Evolutionary conservation across 257 asterid genomes (phyloP).

Genomic region (Nicotiana sylvestris): DNA sequence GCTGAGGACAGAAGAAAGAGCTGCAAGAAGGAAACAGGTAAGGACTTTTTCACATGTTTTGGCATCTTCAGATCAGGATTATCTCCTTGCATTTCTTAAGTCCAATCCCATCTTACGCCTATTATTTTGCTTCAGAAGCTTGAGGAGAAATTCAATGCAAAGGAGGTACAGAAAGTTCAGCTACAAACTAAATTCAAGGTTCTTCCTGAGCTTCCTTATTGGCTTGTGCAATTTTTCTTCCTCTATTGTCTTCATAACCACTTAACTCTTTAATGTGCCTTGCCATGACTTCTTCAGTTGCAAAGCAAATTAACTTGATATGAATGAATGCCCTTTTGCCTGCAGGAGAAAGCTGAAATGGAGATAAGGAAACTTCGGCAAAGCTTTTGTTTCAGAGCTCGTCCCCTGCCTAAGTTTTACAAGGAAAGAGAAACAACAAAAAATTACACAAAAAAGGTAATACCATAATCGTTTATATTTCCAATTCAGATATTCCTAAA

Average conservation of each 20-base stretch:
- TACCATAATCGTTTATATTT: not conserved
- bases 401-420: slow-evolving; percentile 67
- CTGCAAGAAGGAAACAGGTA: slow-evolving; percentile 89
- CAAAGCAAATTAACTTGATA: not conserved
- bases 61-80: not conserved
- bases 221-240: not conserved
- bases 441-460: slow-evolving; percentile 40
- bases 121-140: slow-evolving; percentile 49
- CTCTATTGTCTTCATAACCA: not conserved
- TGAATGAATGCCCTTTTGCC: not conserved
- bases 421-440: slow-evolving; percentile 49
- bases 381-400: slow-evolving; percentile 78
- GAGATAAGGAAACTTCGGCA: slow-evolving; percentile 62
- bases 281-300: not conserved
- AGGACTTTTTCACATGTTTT: not conserved
- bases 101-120: not conserved
- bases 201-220: not conserved
- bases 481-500: not conserved
- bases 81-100: not conserved
- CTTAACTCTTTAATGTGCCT: not conserved
- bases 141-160: slow-evolving; percentile 72
- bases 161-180: slow-evolving; percentile 52
- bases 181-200: slow-evolving; percentile 66
- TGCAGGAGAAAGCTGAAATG: slow-evolving; percentile 80
- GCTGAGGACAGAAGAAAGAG: slow-evolving; percentile 81